Base-by-base conservation (phyloP, 306 rosid species). In the Neltuma alba region DNA sequence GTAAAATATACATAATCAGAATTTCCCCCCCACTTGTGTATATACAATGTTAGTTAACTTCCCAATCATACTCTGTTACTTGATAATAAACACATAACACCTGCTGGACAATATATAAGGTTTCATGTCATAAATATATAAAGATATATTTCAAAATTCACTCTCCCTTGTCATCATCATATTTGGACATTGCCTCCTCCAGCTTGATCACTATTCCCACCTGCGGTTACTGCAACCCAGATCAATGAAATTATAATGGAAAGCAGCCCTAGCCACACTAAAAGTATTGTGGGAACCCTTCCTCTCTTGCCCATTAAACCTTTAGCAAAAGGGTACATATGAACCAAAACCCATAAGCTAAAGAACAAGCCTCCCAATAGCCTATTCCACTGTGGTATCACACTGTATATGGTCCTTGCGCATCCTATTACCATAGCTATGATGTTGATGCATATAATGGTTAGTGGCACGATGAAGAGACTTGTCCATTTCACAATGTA, bases 231-330 rank as follows among this genome's bases (percentile, higher is more conserved):
- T 7, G 88, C 54, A 44, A 93, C 84, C 91, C 89, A 91, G 48
- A 93, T 89, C 94, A 93, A 82, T 30, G 98, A 86, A 47, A 91
- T 79, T 1, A 86, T 93, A 68, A 93, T 91, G 30, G 98, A 86
- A 63, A 89, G 83, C 81, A 93, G 81, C 2, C 98, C 97, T 11
- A 90, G 62, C 98, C 98, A 93, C 3, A 93, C 97, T 64, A 77
- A 87, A 20, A 93, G 67, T 47, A 93, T 89, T 0, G 98, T 93
- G 2, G 98, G 97, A 6, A 93, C 83, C 70, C 85, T 88, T 83
- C 98, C 98, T 84, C 89, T 89, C 82, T 91, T 87, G 27, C 98
- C 97, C 97, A 91, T 48, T 18, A 48, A 83, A n/a, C 98, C 98
- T 86, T 93, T 93, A 75, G 86, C 89, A 81, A 93, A 93, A 14